A percentile compares a stretch with the other conserved stretches of the same genome.
phyloP scores from a whole-genome alignment of 164 flowering plant species.

The Tinospora cordifolia region DNA sequence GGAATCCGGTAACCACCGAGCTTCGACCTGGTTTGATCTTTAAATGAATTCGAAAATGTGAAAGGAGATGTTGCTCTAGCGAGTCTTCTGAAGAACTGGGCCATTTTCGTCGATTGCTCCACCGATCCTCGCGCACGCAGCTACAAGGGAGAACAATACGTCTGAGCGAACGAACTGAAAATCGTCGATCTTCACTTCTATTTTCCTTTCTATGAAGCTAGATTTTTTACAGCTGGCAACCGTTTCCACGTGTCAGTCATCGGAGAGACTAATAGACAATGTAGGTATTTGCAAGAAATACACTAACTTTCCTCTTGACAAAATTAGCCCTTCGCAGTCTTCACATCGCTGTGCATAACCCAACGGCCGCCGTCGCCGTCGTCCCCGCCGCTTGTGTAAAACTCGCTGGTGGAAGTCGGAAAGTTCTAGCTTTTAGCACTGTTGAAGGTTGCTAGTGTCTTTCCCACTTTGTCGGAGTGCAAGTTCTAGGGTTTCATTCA shows the following conservation, averaged over 20 bases:
- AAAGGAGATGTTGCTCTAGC: slow-evolving; percentile 38
- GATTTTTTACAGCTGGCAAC: no score
- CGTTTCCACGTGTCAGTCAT: neutral
- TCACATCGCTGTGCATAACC: no score
- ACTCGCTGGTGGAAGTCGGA: no score
- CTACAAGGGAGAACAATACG: neutral
- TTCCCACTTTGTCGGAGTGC: neutral
- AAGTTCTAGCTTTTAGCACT: no score
- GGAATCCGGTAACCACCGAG: slow-evolving; percentile 28
- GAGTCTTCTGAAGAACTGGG: slow-evolving; percentile 39
- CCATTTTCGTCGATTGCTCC: slow-evolving; percentile 25
- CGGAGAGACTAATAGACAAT: no score
- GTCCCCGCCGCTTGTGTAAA: no score
- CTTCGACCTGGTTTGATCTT: slow-evolving; percentile 28
- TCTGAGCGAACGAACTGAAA: neutral
- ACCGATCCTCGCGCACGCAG: neutral
- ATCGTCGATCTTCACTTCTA: neutral
- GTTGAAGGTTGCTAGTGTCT: no score
- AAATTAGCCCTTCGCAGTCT: no score
- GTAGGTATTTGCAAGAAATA: no score
- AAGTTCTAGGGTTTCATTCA: neutral
- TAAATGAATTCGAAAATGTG: slow-evolving; percentile 28
- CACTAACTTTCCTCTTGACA: no score
- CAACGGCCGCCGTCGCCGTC: no score
- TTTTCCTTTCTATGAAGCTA: no score